A percentile compares a stretch with the other conserved stretches of the same genome.
Conservation (phyloP, 495 filamentous ascomycete species). For the Aspergillus mulundensis region DNA sequence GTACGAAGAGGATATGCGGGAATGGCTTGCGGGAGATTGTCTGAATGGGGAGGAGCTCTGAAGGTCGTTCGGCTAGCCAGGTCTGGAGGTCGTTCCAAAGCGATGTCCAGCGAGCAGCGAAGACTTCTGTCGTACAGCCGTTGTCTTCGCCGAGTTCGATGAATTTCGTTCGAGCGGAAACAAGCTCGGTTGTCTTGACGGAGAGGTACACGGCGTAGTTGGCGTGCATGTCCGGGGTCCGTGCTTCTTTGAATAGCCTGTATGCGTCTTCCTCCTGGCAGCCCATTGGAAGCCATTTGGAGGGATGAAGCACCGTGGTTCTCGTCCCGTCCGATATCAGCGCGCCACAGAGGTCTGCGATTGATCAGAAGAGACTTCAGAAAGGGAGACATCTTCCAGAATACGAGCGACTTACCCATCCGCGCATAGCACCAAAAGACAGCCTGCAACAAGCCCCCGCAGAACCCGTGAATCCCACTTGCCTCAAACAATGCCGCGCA, state of each 20-base stretch:
- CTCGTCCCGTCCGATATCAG: conserved; percentile 44
- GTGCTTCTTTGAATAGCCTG: conserved; percentile 24
- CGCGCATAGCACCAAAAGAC: conserved; percentile 50
- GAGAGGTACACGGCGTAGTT: conserved; percentile 48
- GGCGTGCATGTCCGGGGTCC: conserved; percentile 37
- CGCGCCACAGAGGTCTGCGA: conserved; percentile 43
- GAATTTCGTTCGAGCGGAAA: conserved; percentile 37
- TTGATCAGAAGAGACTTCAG: background rate
- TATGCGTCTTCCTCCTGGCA: conserved; percentile 28
- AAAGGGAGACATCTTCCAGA: background rate
- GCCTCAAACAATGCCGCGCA: conserved; percentile 44
- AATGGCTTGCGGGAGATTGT: conserved; percentile 35
- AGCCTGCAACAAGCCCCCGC: conserved; percentile 36
- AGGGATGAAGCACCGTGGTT: conserved; percentile 36
- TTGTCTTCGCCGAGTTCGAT: conserved; percentile 32
- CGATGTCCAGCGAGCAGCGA: conserved; percentile 29
- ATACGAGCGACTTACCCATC: conserved; percentile 31
- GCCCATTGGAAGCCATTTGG: conserved; percentile 37
- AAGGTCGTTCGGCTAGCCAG: conserved; percentile 38
- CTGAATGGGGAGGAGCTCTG: conserved; percentile 36
- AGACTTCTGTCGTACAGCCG: conserved; percentile 23
- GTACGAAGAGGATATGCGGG: conserved; percentile 40
- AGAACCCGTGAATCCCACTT: conserved; percentile 41
- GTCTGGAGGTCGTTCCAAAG: conserved; percentile 43
- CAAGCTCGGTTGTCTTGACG: conserved; percentile 37